These are phyloP conservation scores for Hebeloma cylindrosporum DNA, from an alignment of 768 basidiomycete species.

Conservation along the genomic window DNA sequence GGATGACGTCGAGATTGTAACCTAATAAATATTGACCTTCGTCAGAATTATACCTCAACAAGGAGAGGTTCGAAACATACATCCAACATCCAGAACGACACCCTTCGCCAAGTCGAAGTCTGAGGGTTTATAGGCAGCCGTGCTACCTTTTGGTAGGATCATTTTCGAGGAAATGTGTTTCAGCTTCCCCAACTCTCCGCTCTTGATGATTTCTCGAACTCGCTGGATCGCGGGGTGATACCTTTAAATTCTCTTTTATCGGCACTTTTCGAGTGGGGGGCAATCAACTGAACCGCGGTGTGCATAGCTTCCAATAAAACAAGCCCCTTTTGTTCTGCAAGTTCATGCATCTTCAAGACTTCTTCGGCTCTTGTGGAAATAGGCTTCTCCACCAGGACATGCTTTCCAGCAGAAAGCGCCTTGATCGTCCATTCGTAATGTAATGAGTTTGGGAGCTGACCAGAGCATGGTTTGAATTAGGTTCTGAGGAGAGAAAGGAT, in stretches of 20 bases:
- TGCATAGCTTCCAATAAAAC: conserved; percentile 64
- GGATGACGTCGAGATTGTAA: conserved; percentile 43
- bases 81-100: conserved; percentile 55
- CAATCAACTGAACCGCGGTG: conserved; percentile 35
- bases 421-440: conserved; percentile 74
- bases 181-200: conserved; percentile 54
- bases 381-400: conserved; percentile 68
- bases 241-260: conserved; percentile 46
- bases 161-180: conserved; percentile 40
- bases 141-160: conserved; percentile 29
- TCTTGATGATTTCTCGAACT: conserved; percentile 56
- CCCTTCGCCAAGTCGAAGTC: conserved; percentile 54
- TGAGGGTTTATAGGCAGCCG: conserved; percentile 48
- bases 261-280: conserved; percentile 21
- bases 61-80: conserved; percentile 32
- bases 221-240: conserved; percentile 66
- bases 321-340: conserved; percentile 44
- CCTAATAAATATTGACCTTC: conserved; percentile 27
- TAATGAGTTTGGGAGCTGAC: conserved; percentile 59
- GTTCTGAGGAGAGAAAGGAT: no score
- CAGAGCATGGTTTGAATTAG: no score
- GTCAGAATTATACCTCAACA: not conserved
- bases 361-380: conserved; percentile 46
- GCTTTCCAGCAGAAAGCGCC: conserved; percentile 62
- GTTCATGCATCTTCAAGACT: conserved; percentile 44